phyloP scores from a whole-genome alignment of 306 rosid species.

The Hippophae tibetana region DNA sequence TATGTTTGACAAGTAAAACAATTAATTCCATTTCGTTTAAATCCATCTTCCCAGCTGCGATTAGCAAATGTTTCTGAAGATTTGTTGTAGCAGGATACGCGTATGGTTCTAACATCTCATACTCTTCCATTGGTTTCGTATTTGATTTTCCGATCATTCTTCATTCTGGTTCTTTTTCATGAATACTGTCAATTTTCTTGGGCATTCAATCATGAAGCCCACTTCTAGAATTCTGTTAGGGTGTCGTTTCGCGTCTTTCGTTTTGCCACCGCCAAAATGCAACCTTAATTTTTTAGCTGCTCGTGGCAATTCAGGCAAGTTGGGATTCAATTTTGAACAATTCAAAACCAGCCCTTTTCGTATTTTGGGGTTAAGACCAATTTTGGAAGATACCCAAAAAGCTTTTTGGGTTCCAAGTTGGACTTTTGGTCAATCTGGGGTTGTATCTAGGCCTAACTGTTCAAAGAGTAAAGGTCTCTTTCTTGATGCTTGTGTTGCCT shows the following conservation, averaged over 20 bases:
- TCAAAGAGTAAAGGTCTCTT: constrained; percentile 21
- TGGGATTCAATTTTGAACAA: constrained; percentile 22
- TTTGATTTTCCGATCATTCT: constrained; percentile 9
- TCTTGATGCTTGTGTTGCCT: constrained; percentile 28
- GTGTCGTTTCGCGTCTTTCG: constrained; percentile 33
- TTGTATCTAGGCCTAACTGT: constrained; percentile 21
- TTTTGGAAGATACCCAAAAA: constrained; percentile 23
- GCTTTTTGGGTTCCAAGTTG: constrained; percentile 28
- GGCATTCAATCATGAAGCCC: constrained; percentile 56
- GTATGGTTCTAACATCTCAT: background rate
- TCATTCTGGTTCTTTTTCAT: constrained; percentile 14
- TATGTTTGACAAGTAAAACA: too few relatives aligned
- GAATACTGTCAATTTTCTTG: constrained; percentile 32
- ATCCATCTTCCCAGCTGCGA: background rate
- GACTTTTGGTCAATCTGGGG: constrained; percentile 36
- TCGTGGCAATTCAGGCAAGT: constrained; percentile 13
- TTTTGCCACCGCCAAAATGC: constrained; percentile 26
- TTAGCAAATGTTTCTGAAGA: background rate
- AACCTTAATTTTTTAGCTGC: constrained; percentile 11
- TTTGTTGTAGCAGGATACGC: background rate
- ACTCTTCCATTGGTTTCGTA: background rate
- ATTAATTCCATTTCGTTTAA: too few relatives aligned
- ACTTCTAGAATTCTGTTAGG: constrained; percentile 39
- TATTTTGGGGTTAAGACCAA: constrained; percentile 23
- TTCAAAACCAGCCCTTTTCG: constrained; percentile 22